Evolutionary conservation across 2,329 filamentous ascomycete genomes (phyloP), one percentile per base, ranked within the genome.

Genomic region (Neoarthrinium moseri): DNA sequence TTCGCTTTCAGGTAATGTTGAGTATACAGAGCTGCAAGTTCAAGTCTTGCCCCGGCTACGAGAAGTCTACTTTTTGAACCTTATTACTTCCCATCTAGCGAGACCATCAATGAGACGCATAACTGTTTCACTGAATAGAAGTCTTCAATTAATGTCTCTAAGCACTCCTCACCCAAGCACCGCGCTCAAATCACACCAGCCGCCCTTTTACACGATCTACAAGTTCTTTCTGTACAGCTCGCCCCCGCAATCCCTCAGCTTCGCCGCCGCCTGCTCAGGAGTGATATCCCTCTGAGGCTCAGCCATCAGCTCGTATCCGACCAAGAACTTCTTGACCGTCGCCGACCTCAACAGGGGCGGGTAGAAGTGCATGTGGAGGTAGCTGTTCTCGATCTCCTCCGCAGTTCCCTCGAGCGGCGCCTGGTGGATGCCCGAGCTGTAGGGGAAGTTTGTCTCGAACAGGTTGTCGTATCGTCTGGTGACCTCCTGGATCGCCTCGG

Each of bases 241-340:
- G 13, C 91, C 91, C 4, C 83, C 88, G 52, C 90, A 91, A 47
- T 77, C 75, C 53, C 87, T 81, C 49, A 99, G 71, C 40, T 83
- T 83, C 21, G 82, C 83, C 12, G 94, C 87, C 2, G 94, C 94
- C 70, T 97, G 94, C 69, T 99, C 94, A 0, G 94, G 92, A 0
- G 94, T 99, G 59, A 99, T 97, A 64, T 99, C 94, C 48, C 94
- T 81, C 69, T 99, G 94, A n/a, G 94, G 92, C 71, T 99, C 94
- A 2, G 89, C 94, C 81, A 99, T 83, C 70, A 99, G 78, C 70
- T 99, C 94, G 64, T 95, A 97, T 0, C 94, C 94, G 26, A 99
- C 94, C 43, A 97, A 69, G 70, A 97, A 99, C 72, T 99, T 99
- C 56, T 89, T 84, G 37, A 99, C 91, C 0, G 91, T 96, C 3